Evolutionary conservation across 306 rosid genomes (phyloP).

Genomic region (Oemleria cerasiformis): DNA sequence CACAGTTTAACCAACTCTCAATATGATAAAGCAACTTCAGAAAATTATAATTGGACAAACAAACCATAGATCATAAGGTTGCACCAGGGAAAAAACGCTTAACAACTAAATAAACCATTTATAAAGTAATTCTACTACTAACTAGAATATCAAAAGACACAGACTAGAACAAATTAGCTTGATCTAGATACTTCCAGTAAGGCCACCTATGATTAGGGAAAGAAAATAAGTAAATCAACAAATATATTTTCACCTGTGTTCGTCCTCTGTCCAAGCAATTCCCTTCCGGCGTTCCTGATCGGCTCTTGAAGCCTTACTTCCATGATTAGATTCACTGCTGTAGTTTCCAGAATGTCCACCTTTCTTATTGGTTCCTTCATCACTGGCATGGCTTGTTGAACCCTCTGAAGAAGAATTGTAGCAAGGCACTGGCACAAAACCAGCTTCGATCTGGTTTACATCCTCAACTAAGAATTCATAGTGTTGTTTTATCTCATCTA

Average conservation of each 20-base stretch:
- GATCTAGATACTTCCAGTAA: slow-evolving; percentile 6
- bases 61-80: slow-evolving; percentile 20
- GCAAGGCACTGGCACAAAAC: slow-evolving; percentile 75
- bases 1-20: slow-evolving; percentile 17
- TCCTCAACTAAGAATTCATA: slow-evolving; percentile 81
- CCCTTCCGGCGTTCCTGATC: slow-evolving; percentile 98
- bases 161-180: slow-evolving; percentile 21
- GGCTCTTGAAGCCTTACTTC: slow-evolving; percentile 75
- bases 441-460: slow-evolving; percentile 75
- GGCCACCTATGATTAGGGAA: slow-evolving; percentile 17
- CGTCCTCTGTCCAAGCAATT: slow-evolving; percentile 98
- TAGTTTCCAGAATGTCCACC: slow-evolving; percentile 42
- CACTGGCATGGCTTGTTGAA: slow-evolving; percentile 64
- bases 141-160: slow-evolving; percentile 8
- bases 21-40: slow-evolving; percentile 9
- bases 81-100: slow-evolving; percentile 16
- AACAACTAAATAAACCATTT: neutral
- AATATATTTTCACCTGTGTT: slow-evolving; percentile 68
- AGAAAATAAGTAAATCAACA: slow-evolving; percentile 13
- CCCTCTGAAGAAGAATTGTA: slow-evolving; percentile 83
- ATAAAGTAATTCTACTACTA: slow-evolving; percentile 12
- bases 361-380: slow-evolving; percentile 75
- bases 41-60: slow-evolving; percentile 6
- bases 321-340: slow-evolving; percentile 66
- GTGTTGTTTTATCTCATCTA: slow-evolving; percentile 76